A percentile compares a stretch with the other conserved stretches of the same genome.
phyloP scores from a whole-genome alignment of 2,329 filamentous ascomycete genomes.

The Diaporthe ilicicola region DNA sequence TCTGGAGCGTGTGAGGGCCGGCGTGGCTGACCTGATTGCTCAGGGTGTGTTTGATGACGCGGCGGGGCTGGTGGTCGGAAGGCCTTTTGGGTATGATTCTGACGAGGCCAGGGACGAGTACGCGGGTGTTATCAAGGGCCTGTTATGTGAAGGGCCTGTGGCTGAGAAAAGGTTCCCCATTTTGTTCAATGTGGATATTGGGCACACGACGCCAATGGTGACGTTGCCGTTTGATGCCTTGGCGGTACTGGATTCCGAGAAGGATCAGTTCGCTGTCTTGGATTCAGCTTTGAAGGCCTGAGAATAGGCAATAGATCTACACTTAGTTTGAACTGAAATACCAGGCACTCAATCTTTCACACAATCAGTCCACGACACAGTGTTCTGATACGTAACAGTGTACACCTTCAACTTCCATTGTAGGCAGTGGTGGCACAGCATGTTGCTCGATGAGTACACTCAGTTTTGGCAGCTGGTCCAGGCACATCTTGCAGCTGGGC shows the following conservation, averaged over 20 bases:
- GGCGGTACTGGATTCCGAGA: conserved; percentile 44
- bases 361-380: no score
- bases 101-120: conserved; percentile 41
- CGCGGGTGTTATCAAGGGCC: conserved; percentile 41
- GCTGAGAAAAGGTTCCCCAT: conserved; percentile 47
- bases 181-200: conserved; percentile 52
- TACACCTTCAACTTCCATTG: no score
- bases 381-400: no score
- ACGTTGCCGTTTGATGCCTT: conserved; percentile 51
- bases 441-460: no score
- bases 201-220: conserved; percentile 52
- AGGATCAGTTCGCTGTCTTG: conserved; percentile 20
- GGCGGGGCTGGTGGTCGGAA: conserved; percentile 51
- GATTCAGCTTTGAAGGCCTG: not conserved
- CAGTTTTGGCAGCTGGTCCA: no score
- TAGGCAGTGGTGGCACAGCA: no score
- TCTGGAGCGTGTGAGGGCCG: conserved; percentile 43
- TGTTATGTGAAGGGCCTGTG: conserved; percentile 44
- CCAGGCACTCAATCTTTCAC: no score
- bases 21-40: conserved; percentile 51
- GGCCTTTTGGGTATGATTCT: conserved; percentile 51
- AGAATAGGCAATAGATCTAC: not conserved
- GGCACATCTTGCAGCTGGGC: not conserved
- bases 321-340: no score
- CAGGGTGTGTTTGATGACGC: conserved; percentile 51